These are phyloP conservation scores for Colletotrichum lupini DNA, from an alignment of 2,329 filamentous ascomycete species.

Conservation along the genomic window DNA sequence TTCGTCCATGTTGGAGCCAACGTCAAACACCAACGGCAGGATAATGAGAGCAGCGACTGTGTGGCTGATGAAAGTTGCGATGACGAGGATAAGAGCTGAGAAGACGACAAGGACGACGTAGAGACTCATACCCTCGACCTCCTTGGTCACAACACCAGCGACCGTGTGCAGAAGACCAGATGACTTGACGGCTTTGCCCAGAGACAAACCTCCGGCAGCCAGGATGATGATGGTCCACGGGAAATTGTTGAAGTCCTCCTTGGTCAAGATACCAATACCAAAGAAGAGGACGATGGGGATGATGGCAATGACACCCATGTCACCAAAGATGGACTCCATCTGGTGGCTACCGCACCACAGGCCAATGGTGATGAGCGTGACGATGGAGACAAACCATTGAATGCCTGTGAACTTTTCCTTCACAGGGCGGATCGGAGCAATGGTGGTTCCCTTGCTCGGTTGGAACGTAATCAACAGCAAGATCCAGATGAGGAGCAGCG, in stretches of 20 bases:
- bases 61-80: constrained; percentile 97
- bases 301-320: constrained; percentile 98
- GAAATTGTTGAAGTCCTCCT: constrained; percentile 99
- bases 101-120: constrained; percentile 92
- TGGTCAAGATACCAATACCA: constrained; percentile 93
- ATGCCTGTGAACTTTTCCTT: constrained; percentile 88
- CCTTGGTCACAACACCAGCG: constrained; percentile 77
- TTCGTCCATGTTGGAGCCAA: constrained; percentile 86
- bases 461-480: constrained; percentile 87
- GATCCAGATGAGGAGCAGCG: constrained; percentile 88
- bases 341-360: constrained; percentile 95
- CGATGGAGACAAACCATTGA: constrained; percentile 90
- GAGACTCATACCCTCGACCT: constrained; percentile 81
- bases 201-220: constrained; percentile 89
- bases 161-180: constrained; percentile 93
- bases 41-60: constrained; percentile 97
- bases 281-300: constrained; percentile 97
- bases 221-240: constrained; percentile 99
- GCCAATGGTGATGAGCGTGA: constrained; percentile 85
- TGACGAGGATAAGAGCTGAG: constrained; percentile 83
- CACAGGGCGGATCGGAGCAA: constrained; percentile 90
- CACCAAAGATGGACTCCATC: constrained; percentile 87
- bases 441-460: constrained; percentile 85
- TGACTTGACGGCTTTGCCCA: constrained; percentile 94
- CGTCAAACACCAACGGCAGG: constrained; percentile 86